A percentile compares a stretch with the other conserved stretches of the same genome.
These are phyloP conservation scores for Ganoderma leucocontextum DNA, from an alignment of 1,284 basidiomycete genomes.

Conservation along the genomic window DNA sequence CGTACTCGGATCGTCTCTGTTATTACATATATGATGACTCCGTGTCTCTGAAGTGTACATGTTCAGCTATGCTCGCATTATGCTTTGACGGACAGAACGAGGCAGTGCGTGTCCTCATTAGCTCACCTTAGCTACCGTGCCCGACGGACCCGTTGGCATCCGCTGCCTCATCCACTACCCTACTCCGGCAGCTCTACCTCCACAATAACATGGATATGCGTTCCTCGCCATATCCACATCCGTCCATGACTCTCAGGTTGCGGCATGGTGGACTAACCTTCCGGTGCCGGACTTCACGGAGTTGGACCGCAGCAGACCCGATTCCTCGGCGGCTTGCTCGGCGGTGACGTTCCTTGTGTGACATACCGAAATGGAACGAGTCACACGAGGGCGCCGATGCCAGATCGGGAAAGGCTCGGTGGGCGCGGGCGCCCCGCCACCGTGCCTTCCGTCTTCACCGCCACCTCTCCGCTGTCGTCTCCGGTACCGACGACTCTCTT, in stretches of 20 bases:
- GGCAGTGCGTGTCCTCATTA: background rate
- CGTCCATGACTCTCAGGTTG: background rate
- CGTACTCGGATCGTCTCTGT: background rate
- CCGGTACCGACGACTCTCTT: background rate
- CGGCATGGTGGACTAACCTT: background rate
- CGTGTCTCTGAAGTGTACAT: background rate
- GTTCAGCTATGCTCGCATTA: background rate
- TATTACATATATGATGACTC: background rate
- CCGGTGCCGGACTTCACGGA: background rate
- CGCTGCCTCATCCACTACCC: background rate
- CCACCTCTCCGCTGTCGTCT: conserved; percentile 2
- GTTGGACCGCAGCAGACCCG: background rate
- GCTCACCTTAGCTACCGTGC: conserved; percentile 2
- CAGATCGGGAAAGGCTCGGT: conserved; percentile 6
- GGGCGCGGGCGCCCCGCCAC: conserved; percentile 18
- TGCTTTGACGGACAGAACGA: background rate
- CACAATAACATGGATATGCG: background rate
- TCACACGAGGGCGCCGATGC: conserved; percentile 2
- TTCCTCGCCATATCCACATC: background rate
- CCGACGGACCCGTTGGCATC: background rate
- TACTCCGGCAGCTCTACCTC: background rate
- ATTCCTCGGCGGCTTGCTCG: background rate
- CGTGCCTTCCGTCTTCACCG: conserved; percentile 21
- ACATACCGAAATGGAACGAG: background rate
- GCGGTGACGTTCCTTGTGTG: conserved; percentile 13